Conservation (phyloP, 2,329 filamentous ascomycete species). For the Cylindrodendrum hubeiense region DNA sequence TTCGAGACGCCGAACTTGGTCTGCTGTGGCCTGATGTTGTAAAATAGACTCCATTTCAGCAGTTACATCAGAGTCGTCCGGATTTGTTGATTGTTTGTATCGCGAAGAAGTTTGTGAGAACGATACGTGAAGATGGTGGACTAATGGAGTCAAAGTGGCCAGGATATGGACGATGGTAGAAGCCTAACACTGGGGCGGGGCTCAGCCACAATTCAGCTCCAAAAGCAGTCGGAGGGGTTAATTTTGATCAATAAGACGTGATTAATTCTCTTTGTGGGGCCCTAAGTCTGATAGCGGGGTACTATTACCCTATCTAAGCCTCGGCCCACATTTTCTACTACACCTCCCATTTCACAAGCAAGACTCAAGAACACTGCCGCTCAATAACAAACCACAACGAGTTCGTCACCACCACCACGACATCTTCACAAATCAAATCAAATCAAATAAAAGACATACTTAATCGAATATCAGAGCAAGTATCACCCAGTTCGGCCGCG, state of each 20-base stretch:
- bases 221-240: not conserved
- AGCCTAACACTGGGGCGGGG: not conserved
- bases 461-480: not conserved
- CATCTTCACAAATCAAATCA: not conserved
- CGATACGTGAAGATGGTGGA: constrained; percentile 1
- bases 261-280: not conserved
- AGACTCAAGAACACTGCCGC: not conserved
- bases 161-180: not conserved
- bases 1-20: constrained; percentile 24
- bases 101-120: constrained; percentile 4
- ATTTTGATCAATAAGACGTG: not conserved
- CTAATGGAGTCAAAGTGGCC: not conserved
- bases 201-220: not conserved
- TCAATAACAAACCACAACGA: not conserved
- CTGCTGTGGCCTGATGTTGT: constrained; percentile 20
- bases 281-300: not conserved
- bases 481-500: not conserved
- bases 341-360: not conserved
- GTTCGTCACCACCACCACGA: not conserved
- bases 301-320: not conserved
- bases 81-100: not conserved
- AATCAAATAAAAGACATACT: not conserved
- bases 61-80: not conserved
- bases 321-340: not conserved
- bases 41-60: not conserved